These are phyloP conservation scores for Meira nashicola DNA, from an alignment of 1,284 basidiomycete species.

Conservation along the genomic window DNA sequence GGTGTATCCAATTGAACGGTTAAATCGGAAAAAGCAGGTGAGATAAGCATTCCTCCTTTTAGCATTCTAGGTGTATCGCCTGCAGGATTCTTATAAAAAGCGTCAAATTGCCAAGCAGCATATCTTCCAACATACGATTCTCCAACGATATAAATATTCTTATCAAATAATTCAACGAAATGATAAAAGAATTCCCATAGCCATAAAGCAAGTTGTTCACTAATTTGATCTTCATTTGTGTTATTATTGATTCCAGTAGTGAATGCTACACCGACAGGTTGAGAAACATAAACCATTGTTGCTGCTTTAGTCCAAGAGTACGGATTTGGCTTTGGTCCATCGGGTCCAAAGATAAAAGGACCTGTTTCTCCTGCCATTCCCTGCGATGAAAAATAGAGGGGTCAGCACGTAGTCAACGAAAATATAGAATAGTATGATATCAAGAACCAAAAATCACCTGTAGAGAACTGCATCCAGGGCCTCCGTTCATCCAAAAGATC, in stretches of 20 bases:
- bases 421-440: too few relatives aligned
- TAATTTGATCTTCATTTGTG: conserved; percentile 50
- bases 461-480: conserved; percentile 61
- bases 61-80: conserved; percentile 23
- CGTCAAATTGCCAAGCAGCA: conserved; percentile 17
- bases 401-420: too few relatives aligned
- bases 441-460: too few relatives aligned
- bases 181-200: conserved; percentile 32
- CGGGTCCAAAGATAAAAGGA: conserved; percentile 66
- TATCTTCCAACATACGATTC: conserved; percentile 93
- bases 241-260: conserved; percentile 68
- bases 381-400: too few relatives aligned
- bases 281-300: conserved; percentile 74
- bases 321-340: conserved; percentile 64
- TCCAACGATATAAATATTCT: conserved; percentile 37
- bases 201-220: conserved; percentile 50
- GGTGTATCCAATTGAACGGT: background rate
- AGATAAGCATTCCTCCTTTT: conserved; percentile 16
- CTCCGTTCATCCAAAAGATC: conserved; percentile 64
- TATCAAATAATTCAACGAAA: conserved; percentile 26
- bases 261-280: conserved; percentile 77
- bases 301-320: conserved; percentile 72
- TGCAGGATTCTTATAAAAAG: conserved; percentile 11
- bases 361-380: conserved; percentile 77
- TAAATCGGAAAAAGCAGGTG: background rate